Base-by-base conservation (phyloP, 2,329 filamentous ascomycete species). In the Epichloe scottii region DNA sequence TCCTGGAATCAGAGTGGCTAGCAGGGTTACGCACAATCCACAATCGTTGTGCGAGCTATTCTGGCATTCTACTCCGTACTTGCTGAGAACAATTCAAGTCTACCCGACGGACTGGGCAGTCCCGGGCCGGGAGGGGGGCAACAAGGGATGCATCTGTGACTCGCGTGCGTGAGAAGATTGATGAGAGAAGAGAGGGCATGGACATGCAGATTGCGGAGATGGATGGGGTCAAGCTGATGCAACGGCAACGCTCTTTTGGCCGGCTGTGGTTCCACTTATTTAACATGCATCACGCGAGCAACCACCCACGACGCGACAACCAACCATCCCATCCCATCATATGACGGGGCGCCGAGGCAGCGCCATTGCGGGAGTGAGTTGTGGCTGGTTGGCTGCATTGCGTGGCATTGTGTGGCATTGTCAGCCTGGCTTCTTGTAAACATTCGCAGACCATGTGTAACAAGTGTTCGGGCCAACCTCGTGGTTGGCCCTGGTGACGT, bases 201-300 rank as follows among this genome's bases (percentile, higher is more conserved):
- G 23, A 43, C 12, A 30, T 15, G 41, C n/a, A 45, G 21, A 26
- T 10, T 45, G 23, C 23, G 21, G 15, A 8, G 26, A 26, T 8
- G 26, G 26, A 34, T 19, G 26, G 23, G 42, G 12, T 39, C 5
- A 39, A 39, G 37, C 37, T 14, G 37, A n/a, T 38, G n/a, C 3
- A 7, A n/a, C n/a, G n/a, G 37, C 14, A n/a, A n/a, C 23, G 23
- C 23, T 26, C 6, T 26, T 26, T 7, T 26, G 23, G 23, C 23
- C 23, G 23, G 23, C 23, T 8, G 23, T 26, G 21, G 40, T 48
- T 51, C 33, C 50, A 51, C 50, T 33, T 38, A 19, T 12, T 4
- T 14, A 45, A 33, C 48, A 21, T 48, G 46, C 46, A 40, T 48
- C 46, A 51, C 50, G 46, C 50, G 50, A 45, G 50, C 35, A 44